phyloP scores from a whole-genome alignment of 768 basidiomycete species.

The Lactarius sp. region DNA sequence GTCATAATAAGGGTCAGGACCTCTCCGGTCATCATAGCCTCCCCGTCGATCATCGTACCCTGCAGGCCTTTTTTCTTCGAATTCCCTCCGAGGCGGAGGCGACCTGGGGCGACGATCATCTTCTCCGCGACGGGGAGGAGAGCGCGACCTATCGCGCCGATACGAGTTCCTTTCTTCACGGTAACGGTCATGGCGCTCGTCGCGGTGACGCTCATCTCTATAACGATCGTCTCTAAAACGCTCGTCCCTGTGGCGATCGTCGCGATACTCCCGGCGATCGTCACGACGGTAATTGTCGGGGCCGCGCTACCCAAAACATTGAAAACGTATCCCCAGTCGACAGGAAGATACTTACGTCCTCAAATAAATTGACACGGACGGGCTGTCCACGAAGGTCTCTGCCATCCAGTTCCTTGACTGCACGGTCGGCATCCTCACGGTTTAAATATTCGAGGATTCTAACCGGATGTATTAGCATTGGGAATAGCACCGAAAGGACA shows the following conservation, averaged over 20 bases:
- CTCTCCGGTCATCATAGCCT: slow-evolving; percentile 76
- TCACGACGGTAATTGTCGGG: slow-evolving; percentile 75
- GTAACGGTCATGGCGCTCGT: slow-evolving; percentile 34
- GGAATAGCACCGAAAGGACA: slow-evolving; percentile 1
- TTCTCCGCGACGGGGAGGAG: slow-evolving; percentile 63
- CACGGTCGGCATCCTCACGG: slow-evolving; percentile 87
- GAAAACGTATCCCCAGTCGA: slow-evolving; percentile 12
- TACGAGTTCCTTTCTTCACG: slow-evolving; percentile 45
- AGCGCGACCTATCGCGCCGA: slow-evolving; percentile 80
- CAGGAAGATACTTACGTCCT: slow-evolving; percentile 44
- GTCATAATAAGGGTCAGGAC: slow-evolving; percentile 82
- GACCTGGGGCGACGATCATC: slow-evolving; percentile 83
- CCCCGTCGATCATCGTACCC: slow-evolving; percentile 90
- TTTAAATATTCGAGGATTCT: slow-evolving; percentile 90
- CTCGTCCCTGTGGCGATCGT: slow-evolving; percentile 35
- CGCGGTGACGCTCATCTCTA: slow-evolving; percentile 52
- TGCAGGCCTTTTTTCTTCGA: slow-evolving; percentile 83
- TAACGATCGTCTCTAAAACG: slow-evolving; percentile 39
- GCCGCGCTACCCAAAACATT: slow-evolving; percentile 45
- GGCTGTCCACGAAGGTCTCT: slow-evolving; percentile 82
- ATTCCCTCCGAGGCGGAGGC: slow-evolving; percentile 74
- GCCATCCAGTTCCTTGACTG: slow-evolving; percentile 81
- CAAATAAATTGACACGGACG: slow-evolving; percentile 66
- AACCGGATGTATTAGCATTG: not conserved
- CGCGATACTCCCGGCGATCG: slow-evolving; percentile 58